These are phyloP conservation scores for Fusarium sp. DNA, from an alignment of 2,329 filamentous ascomycete species.

Conservation along the genomic window DNA sequence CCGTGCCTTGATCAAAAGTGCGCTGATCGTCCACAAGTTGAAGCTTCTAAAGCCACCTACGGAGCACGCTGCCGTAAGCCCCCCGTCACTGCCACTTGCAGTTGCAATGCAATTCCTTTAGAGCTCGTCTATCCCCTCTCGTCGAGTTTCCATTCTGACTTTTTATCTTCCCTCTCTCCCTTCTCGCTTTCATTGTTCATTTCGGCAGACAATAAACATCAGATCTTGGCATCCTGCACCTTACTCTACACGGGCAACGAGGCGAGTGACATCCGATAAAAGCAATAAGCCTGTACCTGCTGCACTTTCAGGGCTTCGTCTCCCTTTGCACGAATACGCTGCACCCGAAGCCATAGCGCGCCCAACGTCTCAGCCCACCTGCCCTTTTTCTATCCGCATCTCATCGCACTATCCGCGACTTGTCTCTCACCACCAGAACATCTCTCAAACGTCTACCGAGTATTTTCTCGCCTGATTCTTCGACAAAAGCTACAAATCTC, in stretches of 20 bases:
- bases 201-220: slow-evolving; percentile 35
- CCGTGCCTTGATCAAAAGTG: slow-evolving; percentile 43
- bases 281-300: slow-evolving; percentile 31
- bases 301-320: background rate
- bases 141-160: slow-evolving; percentile 12
- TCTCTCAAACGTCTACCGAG: background rate
- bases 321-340: slow-evolving; percentile 31
- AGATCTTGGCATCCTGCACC: slow-evolving; percentile 22
- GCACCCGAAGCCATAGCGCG: slow-evolving; percentile 32
- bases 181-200: slow-evolving; percentile 27
- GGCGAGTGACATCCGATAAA: slow-evolving; percentile 31
- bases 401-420: background rate
- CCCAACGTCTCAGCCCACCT: slow-evolving; percentile 37
- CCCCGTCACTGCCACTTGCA: slow-evolving; percentile 20
- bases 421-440: background rate
- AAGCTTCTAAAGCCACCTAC: slow-evolving; percentile 40
- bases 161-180: slow-evolving; percentile 3
- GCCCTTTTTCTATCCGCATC: background rate
- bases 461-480: background rate
- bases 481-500: slow-evolving; percentile 1
- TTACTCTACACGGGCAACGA: slow-evolving; percentile 16
- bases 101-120: slow-evolving; percentile 18
- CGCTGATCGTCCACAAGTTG: slow-evolving; percentile 38
- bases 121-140: slow-evolving; percentile 12
- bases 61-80: slow-evolving; percentile 36